A percentile compares a stretch with the other conserved stretches of the same genome.
Conservation (phyloP, 129 eudicot species). For the Pseudognaphalium luteoalbum region DNA sequence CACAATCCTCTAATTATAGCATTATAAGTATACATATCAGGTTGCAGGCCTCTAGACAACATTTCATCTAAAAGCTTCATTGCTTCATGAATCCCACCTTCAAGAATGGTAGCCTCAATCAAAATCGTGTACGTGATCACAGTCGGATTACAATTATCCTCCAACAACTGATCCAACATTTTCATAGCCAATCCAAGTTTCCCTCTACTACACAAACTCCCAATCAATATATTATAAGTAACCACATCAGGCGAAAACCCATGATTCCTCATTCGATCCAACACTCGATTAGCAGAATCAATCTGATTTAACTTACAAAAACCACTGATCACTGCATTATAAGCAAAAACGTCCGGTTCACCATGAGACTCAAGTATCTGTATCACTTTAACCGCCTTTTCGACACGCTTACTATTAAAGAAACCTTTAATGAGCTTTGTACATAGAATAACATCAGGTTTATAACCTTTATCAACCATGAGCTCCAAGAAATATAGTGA, state of each 20-base stretch:
- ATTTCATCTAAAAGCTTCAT: conserved; percentile 72
- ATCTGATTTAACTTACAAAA: conserved; percentile 67
- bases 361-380: conserved; percentile 60
- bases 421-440: conserved; percentile 78
- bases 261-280: conserved; percentile 57
- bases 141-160: conserved; percentile 57
- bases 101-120: conserved; percentile 64
- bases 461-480: conserved; percentile 65
- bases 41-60: conserved; percentile 60
- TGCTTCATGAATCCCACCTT: conserved; percentile 56
- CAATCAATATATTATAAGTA: conserved; percentile 68
- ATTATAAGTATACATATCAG: conserved; percentile 72
- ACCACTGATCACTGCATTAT: conserved; percentile 72
- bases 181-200: conserved; percentile 54
- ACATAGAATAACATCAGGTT: conserved; percentile 62
- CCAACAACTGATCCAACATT: conserved; percentile 52
- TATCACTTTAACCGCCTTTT: conserved; percentile 58
- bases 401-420: conserved; percentile 45
- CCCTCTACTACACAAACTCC: conserved; percentile 68
- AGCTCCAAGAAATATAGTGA: conserved; percentile 61
- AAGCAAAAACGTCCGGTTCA: conserved; percentile 64
- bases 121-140: conserved; percentile 66
- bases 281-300: conserved; percentile 53
- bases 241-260: conserved; percentile 68
- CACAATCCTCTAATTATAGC: conserved; percentile 71